Evolutionary conservation across 257 asterid species (phyloP), one percentile per base, ranked within the genome.

Genomic region (Penstemon davidsonii): DNA sequence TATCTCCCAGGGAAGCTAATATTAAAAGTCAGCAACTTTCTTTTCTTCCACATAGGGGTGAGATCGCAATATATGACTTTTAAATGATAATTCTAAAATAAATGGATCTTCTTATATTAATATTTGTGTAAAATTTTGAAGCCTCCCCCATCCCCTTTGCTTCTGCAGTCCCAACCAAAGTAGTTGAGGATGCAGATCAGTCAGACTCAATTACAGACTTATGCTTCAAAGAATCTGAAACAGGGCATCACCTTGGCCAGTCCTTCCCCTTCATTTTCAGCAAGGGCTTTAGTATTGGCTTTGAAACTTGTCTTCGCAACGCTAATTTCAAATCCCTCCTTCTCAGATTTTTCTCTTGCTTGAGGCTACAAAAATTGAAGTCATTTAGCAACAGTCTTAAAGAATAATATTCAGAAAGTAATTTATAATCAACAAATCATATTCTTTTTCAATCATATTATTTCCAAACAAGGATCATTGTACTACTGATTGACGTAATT

Each of bases 181-280:
- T 38, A 47, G 52, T 13, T 53, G 55, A 60, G 54, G 39, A 66
- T 37, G 7, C 25, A 69, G 13, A 54, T 39, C 15, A 58, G 33
- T 25, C 19, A 50, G 3, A 18, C 54, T 59, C 53, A 67, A 71
- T 62, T 54, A n/a, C 15, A 69, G 62, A 45, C 40, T 39, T 4
- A 41, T 38, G 45, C 6, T 36, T 19, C 45, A 38, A 8, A 59
- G 39, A 9, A 8, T 59, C 39, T 5, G 2, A 12, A 9, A 37
- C 10, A 59, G 52, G 36, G 71, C 69, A 65, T 68, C 73, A 91
- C 97, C 95, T 88, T 91, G 71, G 97, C 97, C 70, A 91, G 72
- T 78, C 97, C 97, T 79, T 91, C 97, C 51, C 88, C 95, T 85
- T 91, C 95, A 84, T 91, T 88, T 79, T 91, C 97, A 75, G 95